Evolutionary conservation across 805 yeast genomes (phyloP), one percentile per base, ranked within the genome.

Genomic region (Wickerhamomyces tratensis): DNA sequence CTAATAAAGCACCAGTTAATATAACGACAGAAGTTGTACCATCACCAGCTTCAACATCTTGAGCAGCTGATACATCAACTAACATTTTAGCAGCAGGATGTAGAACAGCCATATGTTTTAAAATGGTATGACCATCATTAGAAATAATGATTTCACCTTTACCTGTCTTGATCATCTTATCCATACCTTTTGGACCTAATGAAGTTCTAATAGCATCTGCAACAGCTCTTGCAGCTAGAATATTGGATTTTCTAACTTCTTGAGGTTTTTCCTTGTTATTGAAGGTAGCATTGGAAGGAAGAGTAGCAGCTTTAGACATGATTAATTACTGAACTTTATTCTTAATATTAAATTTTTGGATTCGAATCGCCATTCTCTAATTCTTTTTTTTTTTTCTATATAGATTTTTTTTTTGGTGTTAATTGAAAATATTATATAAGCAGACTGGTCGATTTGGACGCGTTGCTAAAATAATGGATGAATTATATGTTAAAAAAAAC

Each of bases 141-240:
- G 99, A 93, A 35, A 93, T 89, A 57, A 89, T 58, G 43, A 71
- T 72, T 39, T 86, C 86, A 37, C 93, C 77, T 5, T 88, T 74
- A 15, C 96, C 85, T 50, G 94, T 81, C 57, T 87, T 96, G 48
- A 93, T 69, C 49, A 93, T 69, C 62, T 93, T 93, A 64, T 93
- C 99, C 98, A 93, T 91, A 49, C 99, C 99, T 60, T 93, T 91
- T 48, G 99, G 99, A 13, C 99, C 99, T 49, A 93, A 69, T 4
- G 98, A 85, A 30, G 88, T 71, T 56, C 76, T 77, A 38, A 82
- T 86, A 42, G 81, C 71, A 55, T 81, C 84, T 14, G 86, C 86
- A 35, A 81, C 86, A 10, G 88, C 86, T 51, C 80, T 64, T 6
- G 82, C 82, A 4, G 82, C 82, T 40, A 74, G 60, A 42, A 77